These are phyloP conservation scores for Suillus subluteus DNA, from an alignment of 768 basidiomycete species.

Conservation along the genomic window DNA sequence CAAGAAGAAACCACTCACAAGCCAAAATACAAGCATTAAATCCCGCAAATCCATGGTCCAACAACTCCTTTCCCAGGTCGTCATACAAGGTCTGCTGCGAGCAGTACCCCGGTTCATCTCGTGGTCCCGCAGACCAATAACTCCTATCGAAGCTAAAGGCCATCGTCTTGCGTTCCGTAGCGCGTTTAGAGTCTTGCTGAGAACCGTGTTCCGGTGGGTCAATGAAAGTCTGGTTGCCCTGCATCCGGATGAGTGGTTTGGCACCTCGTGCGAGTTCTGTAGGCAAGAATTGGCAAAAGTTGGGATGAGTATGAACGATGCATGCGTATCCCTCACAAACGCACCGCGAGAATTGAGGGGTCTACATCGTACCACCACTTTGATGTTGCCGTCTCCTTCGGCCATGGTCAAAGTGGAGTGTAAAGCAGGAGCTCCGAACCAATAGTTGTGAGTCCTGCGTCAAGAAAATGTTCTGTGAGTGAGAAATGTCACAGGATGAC, in stretches of 20 bases:
- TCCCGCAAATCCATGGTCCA: constrained; percentile 94
- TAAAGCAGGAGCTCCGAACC: constrained; percentile 20
- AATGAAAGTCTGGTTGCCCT: constrained; percentile 89
- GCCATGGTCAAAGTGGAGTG: constrained; percentile 49
- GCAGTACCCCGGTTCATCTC: constrained; percentile 89
- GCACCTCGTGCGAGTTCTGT: constrained; percentile 92
- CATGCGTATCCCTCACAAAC: constrained; percentile 30
- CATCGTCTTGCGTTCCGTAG: constrained; percentile 89
- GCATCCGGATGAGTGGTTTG: constrained; percentile 92
- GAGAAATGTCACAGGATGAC: constrained; percentile 11
- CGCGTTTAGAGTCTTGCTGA: constrained; percentile 71
- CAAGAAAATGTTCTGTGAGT: constrained; percentile 12
- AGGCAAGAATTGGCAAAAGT: constrained; percentile 13
- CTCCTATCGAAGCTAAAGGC: constrained; percentile 96
- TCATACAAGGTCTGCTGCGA: constrained; percentile 94
- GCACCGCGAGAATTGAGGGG: constrained; percentile 93
- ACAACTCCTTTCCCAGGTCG: constrained; percentile 90
- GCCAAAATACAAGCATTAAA: constrained; percentile 99
- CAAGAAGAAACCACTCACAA: constrained; percentile 64
- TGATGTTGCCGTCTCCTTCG: constrained; percentile 89
- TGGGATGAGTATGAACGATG: not conserved
- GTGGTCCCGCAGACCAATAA: constrained; percentile 93
- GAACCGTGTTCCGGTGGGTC: constrained; percentile 86
- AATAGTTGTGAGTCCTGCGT: constrained; percentile 14
- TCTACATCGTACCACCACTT: constrained; percentile 93